phyloP scores from a whole-genome alignment of 169 alveolate species.

The Plasmodium adleri region DNA sequence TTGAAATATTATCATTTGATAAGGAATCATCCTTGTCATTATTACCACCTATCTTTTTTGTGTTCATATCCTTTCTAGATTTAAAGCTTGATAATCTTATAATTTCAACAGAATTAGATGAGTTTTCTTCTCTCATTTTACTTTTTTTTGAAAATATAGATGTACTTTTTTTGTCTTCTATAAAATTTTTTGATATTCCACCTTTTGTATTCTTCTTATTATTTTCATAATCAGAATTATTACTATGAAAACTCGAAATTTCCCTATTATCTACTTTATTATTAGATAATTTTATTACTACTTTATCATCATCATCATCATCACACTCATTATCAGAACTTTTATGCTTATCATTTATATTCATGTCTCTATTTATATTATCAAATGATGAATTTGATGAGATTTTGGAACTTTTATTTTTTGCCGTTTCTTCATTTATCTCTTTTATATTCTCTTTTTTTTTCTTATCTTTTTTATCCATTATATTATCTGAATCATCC shows the following conservation, averaged over 20 bases:
- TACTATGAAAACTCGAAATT: conserved; percentile 12
- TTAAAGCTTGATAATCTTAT: conserved; percentile 60
- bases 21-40: not conserved
- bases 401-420: conserved; percentile 6
- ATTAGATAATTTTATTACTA: conserved; percentile 10
- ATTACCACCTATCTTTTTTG: not conserved
- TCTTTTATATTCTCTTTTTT: conserved; percentile 14
- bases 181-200: conserved; percentile 11
- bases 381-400: conserved; percentile 12
- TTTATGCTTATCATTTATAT: not conserved
- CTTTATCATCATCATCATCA: conserved; percentile 2
- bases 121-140: conserved; percentile 38
- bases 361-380: conserved; percentile 2
- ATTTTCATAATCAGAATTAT: conserved; percentile 11
- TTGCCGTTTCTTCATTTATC: not conserved
- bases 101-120: conserved; percentile 51
- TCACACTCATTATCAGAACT: no score
- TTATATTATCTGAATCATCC: not conserved
- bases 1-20: conserved; percentile 10
- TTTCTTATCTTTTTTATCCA: conserved; percentile 16
- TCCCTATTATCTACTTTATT: not conserved
- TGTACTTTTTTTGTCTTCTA: conserved; percentile 1
- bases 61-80: conserved; percentile 23
- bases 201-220: not conserved
- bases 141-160: conserved; percentile 1